These are phyloP conservation scores for Ogataea minuta DNA, from an alignment of 805 yeast species.

Conservation along the genomic window DNA sequence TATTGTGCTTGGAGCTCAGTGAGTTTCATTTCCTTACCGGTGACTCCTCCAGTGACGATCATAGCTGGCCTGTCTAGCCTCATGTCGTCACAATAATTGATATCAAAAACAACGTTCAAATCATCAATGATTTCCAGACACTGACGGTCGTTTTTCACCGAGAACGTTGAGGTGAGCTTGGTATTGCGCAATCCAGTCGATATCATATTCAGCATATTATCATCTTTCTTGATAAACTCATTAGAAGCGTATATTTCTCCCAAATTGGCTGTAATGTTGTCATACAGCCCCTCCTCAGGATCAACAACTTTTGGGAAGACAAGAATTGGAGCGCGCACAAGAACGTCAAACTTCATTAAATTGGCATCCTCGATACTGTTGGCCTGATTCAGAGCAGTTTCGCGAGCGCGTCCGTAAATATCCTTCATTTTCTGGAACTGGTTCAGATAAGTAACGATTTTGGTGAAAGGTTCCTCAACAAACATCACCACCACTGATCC, in stretches of 20 bases:
- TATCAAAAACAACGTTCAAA: slow-evolving; percentile 58
- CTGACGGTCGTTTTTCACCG: slow-evolving; percentile 47
- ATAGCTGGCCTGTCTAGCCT: slow-evolving; percentile 45
- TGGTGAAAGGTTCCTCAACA: slow-evolving; percentile 74
- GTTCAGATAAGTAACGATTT: slow-evolving; percentile 62
- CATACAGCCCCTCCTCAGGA: slow-evolving; percentile 43
- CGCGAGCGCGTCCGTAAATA: slow-evolving; percentile 85
- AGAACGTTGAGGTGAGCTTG: slow-evolving; percentile 60
- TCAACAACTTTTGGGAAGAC: slow-evolving; percentile 66
- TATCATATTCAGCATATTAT: slow-evolving; percentile 50
- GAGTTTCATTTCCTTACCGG: slow-evolving; percentile 59
- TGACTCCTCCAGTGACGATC: slow-evolving; percentile 53
- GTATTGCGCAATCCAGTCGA: slow-evolving; percentile 71
- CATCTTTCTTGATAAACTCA: slow-evolving; percentile 40
- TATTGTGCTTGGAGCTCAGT: slow-evolving; percentile 72
- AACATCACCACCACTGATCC: slow-evolving; percentile 77
- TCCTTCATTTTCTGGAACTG: slow-evolving; percentile 83
- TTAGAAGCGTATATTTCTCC: slow-evolving; percentile 82
- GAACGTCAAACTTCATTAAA: slow-evolving; percentile 67
- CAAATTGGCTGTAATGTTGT: slow-evolving; percentile 65
- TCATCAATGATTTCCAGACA: slow-evolving; percentile 61
- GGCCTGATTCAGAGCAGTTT: slow-evolving; percentile 83
- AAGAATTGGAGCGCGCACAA: slow-evolving; percentile 77
- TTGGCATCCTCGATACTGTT: slow-evolving; percentile 51
- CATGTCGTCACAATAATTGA: slow-evolving; percentile 50